phyloP scores from a whole-genome alignment of 202 grass and related monocot genomes.

The Bolboschoenoplectus hybrid region DNA sequence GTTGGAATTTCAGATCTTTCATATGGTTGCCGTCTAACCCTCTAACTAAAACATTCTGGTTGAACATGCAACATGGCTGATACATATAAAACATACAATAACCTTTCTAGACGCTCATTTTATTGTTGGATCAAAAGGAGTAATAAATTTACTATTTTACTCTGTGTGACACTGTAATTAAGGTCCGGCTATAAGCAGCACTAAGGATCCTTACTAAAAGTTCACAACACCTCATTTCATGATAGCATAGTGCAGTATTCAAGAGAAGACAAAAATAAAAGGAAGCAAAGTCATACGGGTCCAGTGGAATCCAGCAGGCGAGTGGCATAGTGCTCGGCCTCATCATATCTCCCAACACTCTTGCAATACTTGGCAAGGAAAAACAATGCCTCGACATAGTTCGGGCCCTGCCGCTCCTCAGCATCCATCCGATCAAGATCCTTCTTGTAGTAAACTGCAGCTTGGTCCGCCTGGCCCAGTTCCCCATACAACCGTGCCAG shows the following conservation, averaged over 20 bases:
- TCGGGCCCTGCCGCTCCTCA: conserved; percentile 85
- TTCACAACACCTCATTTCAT: no score
- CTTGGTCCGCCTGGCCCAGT: conserved; percentile 74
- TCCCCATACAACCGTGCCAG: conserved; percentile 73
- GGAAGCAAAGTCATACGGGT: conserved; percentile 61
- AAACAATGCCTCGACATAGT: conserved; percentile 86
- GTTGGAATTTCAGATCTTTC: conserved; percentile 11
- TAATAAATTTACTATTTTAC: conserved; percentile 5
- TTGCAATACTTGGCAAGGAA: conserved; percentile 92
- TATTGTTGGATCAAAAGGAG: conserved; percentile 21
- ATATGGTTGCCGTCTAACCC: no score
- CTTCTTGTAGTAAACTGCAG: conserved; percentile 92
- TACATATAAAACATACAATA: neutral
- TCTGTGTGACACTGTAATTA: neutral
- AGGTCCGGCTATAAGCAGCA: neutral
- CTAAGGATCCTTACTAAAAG: neutral
- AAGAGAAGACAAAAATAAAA: neutral
- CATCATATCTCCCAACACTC: conserved; percentile 66
- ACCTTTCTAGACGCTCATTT: neutral
- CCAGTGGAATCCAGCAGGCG: conserved; percentile 91
- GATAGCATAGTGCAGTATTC: neutral
- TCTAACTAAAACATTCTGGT: neutral
- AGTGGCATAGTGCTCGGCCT: conserved; percentile 85
- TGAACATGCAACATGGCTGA: neutral
- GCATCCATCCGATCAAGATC: conserved; percentile 92